phyloP scores from a whole-genome alignment of 2,329 filamentous ascomycete species.

The Diaporthe amygdali region DNA sequence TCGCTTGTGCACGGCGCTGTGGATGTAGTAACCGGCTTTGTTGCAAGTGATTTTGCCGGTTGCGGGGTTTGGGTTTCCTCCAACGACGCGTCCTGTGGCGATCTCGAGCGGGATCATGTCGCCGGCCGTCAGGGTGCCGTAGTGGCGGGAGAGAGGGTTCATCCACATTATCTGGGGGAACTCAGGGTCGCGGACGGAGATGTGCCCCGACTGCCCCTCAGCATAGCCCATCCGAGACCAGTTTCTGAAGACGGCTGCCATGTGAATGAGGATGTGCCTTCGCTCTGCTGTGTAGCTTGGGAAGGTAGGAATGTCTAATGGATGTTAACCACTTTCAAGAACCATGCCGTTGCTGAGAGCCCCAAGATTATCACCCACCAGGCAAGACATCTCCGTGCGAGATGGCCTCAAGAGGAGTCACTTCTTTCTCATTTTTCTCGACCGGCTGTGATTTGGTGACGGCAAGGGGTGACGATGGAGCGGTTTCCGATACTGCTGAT shows the following conservation, averaged over 20 bases:
- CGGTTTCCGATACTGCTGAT: conserved; percentile 10
- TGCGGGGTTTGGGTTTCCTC: conserved; percentile 61
- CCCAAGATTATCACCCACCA: conserved; percentile 23
- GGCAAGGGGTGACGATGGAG: neutral
- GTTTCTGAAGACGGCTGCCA: conserved; percentile 71
- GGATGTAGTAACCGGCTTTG: conserved; percentile 72
- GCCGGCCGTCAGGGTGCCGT: conserved; percentile 67
- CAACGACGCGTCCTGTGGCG: conserved; percentile 62
- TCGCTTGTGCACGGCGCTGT: conserved; percentile 70
- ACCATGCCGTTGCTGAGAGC: neutral
- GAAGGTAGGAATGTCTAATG: conserved; percentile 49
- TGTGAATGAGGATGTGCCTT: conserved; percentile 68
- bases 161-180: conserved; percentile 70
- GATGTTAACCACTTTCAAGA: neutral
- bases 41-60: conserved; percentile 54
- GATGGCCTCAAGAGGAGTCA: conserved; percentile 34
- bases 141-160: conserved; percentile 71
- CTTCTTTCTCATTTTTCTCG: conserved; percentile 22
- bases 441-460: conserved; percentile 13
- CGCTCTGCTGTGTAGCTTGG: conserved; percentile 51
- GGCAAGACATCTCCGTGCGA: conserved; percentile 35
- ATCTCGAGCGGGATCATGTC: conserved; percentile 72
- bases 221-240: conserved; percentile 68
- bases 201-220: conserved; percentile 69
- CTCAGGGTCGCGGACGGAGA: conserved; percentile 70